Percentiles rank a stretch among this genome's conserved stretches.
Evolutionary conservation across 129 eudicot species (phyloP).

Genomic region (Arctium minus): DNA sequence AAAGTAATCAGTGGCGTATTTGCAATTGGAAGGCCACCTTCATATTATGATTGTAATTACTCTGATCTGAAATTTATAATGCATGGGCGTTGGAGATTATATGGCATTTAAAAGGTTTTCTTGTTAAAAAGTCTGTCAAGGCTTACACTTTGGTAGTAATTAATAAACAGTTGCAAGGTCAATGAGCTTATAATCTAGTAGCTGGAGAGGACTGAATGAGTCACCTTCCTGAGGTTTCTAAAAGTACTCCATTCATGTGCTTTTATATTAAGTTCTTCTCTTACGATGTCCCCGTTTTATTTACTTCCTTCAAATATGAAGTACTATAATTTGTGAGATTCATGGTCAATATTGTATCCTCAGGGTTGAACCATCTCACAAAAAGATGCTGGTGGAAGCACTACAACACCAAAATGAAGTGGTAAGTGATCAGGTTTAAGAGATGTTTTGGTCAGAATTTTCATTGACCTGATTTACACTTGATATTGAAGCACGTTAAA

Average conservation of each 20-base stretch:
- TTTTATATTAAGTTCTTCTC: neutral
- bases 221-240: neutral
- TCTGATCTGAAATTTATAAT: neutral
- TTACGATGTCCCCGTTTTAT: neutral
- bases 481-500: neutral
- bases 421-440: slow-evolving; percentile 36
- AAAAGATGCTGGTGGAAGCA: slow-evolving; percentile 98
- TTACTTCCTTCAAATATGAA: slow-evolving; percentile 5
- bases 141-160: neutral
- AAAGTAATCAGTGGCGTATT: neutral
- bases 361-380: slow-evolving; percentile 99
- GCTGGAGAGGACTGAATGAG: neutral
- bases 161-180: neutral
- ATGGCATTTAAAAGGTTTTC: neutral
- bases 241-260: neutral
- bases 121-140: neutral
- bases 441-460: neutral
- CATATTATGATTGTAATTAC: neutral
- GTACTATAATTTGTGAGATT: neutral
- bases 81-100: neutral
- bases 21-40: neutral
- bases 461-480: neutral
- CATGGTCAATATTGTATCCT: slow-evolving; percentile 1
- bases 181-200: neutral
- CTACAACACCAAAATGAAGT: slow-evolving; percentile 98